Conservation (phyloP, 192 early-diverging fungal genomes). For the Backusella tarrabulga region DNA sequence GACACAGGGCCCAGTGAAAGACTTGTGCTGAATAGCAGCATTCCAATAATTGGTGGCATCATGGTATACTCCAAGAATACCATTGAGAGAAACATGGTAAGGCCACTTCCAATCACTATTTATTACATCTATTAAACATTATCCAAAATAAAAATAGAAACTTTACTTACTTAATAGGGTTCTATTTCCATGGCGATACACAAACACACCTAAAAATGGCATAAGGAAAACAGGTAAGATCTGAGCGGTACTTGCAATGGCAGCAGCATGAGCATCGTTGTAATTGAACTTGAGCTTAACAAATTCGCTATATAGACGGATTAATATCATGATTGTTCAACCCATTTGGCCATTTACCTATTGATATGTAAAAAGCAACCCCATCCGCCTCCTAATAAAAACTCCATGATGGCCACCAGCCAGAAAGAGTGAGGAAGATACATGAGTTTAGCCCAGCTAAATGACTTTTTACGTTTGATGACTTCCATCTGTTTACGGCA, state of each 20-base stretch:
- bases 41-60: slow-evolving; percentile 51
- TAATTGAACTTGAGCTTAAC: slow-evolving; percentile 68
- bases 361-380: slow-evolving; percentile 66
- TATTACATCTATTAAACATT: neutral
- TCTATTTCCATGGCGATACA: slow-evolving; percentile 64
- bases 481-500: slow-evolving; percentile 22
- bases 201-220: slow-evolving; percentile 69
- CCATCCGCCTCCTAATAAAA: slow-evolving; percentile 62
- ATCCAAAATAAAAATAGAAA: neutral
- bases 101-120: slow-evolving; percentile 32
- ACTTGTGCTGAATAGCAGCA: slow-evolving; percentile 55
- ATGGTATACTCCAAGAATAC: slow-evolving; percentile 52
- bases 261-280: slow-evolving; percentile 57
- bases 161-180: slow-evolving; percentile 45
- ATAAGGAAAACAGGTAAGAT: slow-evolving; percentile 69
- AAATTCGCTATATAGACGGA: slow-evolving; percentile 51
- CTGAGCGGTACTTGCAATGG: slow-evolving; percentile 65
- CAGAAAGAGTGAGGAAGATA: slow-evolving; percentile 61
- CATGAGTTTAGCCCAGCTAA: slow-evolving; percentile 53
- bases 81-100: slow-evolving; percentile 21
- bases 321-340: neutral
- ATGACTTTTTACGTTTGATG: slow-evolving; percentile 55
- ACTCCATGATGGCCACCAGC: slow-evolving; percentile 57
- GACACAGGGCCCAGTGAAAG: slow-evolving; percentile 58
- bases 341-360: slow-evolving; percentile 26